Conservation (phyloP, 106 monocot genomes). For the Chionographis japonica region DNA sequence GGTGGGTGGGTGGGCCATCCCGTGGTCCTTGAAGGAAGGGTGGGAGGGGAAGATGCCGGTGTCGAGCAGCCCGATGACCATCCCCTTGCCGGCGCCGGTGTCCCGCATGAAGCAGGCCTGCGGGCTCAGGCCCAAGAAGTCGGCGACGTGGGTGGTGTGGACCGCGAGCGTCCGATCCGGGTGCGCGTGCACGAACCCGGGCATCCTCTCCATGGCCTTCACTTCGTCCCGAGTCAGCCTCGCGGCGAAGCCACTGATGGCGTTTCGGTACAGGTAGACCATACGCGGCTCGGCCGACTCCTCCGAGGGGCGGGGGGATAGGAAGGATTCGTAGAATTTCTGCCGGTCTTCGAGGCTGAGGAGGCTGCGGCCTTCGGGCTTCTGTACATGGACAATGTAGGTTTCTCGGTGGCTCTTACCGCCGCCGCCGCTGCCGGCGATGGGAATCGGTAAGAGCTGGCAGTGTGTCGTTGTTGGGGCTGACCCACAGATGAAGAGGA, state of each 20-base stretch:
- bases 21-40: slow-evolving; percentile 29
- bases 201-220: slow-evolving; percentile 5
- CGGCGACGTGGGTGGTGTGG: slow-evolving; percentile 39
- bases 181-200: slow-evolving; percentile 24
- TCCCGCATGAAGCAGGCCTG: not conserved
- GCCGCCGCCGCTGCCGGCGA: no score
- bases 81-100: slow-evolving; percentile 11
- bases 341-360: not conserved
- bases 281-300: slow-evolving; percentile 11
- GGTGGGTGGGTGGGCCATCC: slow-evolving; percentile 11
- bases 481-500: no score
- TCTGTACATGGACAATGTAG: slow-evolving; percentile 17
- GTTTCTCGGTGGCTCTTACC: not conserved
- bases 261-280: slow-evolving; percentile 33
- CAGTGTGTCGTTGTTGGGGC: no score
- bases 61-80: slow-evolving; percentile 29
- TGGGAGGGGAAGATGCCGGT: slow-evolving; percentile 23
- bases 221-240: slow-evolving; percentile 29
- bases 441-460: no score
- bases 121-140: slow-evolving; percentile 22
- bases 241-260: slow-evolving; percentile 45
- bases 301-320: slow-evolving; percentile 5
- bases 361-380: not conserved
- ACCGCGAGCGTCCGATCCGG: slow-evolving; percentile 11
- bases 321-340: slow-evolving; percentile 35